Conservation (phyloP, 1,139 yeast species). For the Williopsis jadinii region DNA sequence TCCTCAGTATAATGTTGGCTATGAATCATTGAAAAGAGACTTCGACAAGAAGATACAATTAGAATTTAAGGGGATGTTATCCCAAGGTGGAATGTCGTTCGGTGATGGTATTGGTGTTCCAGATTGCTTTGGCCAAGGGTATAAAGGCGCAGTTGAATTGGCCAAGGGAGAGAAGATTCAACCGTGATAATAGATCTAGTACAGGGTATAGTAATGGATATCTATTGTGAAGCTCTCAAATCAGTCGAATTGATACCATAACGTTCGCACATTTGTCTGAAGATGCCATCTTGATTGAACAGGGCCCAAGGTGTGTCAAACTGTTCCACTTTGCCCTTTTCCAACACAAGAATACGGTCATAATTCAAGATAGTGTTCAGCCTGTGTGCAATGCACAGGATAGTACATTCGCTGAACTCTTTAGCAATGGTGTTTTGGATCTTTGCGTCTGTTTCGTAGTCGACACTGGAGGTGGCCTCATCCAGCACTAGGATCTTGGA, state of each 20-base stretch:
- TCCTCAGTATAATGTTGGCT: conserved; percentile 80
- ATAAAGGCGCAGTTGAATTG: conserved; percentile 40
- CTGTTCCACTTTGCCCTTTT: conserved; percentile 54
- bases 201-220: no score
- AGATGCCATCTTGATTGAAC: conserved; percentile 33
- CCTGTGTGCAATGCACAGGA: conserved; percentile 76
- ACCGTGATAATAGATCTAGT: no score
- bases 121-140: conserved; percentile 66
- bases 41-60: conserved; percentile 29
- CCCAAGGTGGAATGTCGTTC: conserved; percentile 77
- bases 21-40: conserved; percentile 38
- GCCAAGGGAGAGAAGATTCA: background rate
- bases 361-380: conserved; percentile 59
- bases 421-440: conserved; percentile 58
- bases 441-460: conserved; percentile 66
- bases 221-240: background rate
- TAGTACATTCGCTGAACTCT: conserved; percentile 61
- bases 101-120: conserved; percentile 87
- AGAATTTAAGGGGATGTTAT: conserved; percentile 37
- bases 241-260: conserved; percentile 33
- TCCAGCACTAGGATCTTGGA: conserved; percentile 64
- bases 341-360: conserved; percentile 61
- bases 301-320: conserved; percentile 46
- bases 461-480: conserved; percentile 82
- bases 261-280: conserved; percentile 48